Base-by-base conservation (phyloP, 257 asterid species). In the Nicotiana noctiflora region DNA sequence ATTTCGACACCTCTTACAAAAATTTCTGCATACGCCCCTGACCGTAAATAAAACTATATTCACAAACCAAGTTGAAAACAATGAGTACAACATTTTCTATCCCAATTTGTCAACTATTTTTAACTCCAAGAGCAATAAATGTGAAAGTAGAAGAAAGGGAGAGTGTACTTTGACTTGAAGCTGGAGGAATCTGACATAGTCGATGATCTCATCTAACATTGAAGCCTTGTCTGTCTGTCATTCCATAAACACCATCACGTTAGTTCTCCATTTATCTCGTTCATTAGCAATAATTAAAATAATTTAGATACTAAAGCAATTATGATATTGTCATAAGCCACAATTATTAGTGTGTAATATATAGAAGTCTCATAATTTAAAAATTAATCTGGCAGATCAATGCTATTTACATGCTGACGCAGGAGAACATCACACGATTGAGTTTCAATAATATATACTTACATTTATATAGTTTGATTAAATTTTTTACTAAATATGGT, bases 161-260 rank as follows among this genome's bases (percentile, higher is more conserved):
- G 52, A 63, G 80, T 59, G 82, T 93, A 95, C 98, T 86, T 95
- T 95, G 98, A 95, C 98, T 90, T 94, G 98, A 87, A 94, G 96
- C 93, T 93, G 97, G 87, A 92, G 92, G 90, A 94, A 94, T 86
- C 92, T 94, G 86, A 94, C 97, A 89, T 94, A 94, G 90, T 92
- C 97, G 85, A 94, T 91, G 88, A 94, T 94, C 90, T 94, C 98
- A 88, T 94, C 98, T 77, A 94, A 92, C 98, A 94, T 94, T 70
- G 98, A 91, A 79, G 97, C 98, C 84, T 94, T 94, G 91, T 94
- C 98, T 61, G 97, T 93, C 98, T 94, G 97, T 89, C 92, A 90
- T 87, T 88, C 87, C 89, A 84, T 62, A 82, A 74, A 79, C 87
- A 70, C 80, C 46, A 76, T 72, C 86, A 83, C 59, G 75, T 67